phyloP scores from a whole-genome alignment of 345 rosid genomes.

The Clausena lansium region DNA sequence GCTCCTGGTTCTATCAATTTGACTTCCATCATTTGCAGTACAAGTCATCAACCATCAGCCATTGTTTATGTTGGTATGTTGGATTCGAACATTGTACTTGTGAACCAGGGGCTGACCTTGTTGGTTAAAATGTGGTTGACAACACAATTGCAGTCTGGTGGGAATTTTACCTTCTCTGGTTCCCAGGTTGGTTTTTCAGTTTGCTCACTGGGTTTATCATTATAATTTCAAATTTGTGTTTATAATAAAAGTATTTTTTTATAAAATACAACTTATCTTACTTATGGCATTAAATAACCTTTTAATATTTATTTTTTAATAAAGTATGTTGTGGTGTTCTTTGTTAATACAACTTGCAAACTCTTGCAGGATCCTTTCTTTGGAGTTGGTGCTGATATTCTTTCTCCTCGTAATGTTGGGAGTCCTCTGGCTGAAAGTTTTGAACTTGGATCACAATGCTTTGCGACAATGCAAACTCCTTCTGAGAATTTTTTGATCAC shows the following conservation, averaged over 20 bases:
- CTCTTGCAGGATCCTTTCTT: slow-evolving; percentile 84
- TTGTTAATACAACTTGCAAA: slow-evolving; percentile 14
- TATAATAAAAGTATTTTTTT: neutral
- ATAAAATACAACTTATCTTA: neutral
- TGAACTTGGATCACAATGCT: slow-evolving; percentile 82
- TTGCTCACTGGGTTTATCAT: neutral
- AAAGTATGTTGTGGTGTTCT: neutral
- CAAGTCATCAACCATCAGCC: slow-evolving; percentile 64
- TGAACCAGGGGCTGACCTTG: slow-evolving; percentile 83
- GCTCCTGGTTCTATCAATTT: slow-evolving; percentile 88
- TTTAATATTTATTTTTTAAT: neutral
- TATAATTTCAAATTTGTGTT: slow-evolving; percentile 16
- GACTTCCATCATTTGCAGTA: slow-evolving; percentile 61
- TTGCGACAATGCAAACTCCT: slow-evolving; percentile 71
- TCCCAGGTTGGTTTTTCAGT: slow-evolving; percentile 57
- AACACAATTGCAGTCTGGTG: slow-evolving; percentile 89
- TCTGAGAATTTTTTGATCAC: slow-evolving; percentile 77
- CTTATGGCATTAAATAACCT: neutral
- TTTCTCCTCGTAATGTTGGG: slow-evolving; percentile 82
- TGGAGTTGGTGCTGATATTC: slow-evolving; percentile 91
- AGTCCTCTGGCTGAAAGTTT: slow-evolving; percentile 78
- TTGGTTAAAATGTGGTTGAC: slow-evolving; percentile 95
- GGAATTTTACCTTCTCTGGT: slow-evolving; percentile 89
- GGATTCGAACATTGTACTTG: slow-evolving; percentile 79
- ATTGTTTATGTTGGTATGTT: slow-evolving; percentile 63